Percentiles rank a stretch among this genome's conserved stretches.
phyloP scores from a whole-genome alignment of 2,329 filamentous ascomycete species.

The Phialophora macrospora region DNA sequence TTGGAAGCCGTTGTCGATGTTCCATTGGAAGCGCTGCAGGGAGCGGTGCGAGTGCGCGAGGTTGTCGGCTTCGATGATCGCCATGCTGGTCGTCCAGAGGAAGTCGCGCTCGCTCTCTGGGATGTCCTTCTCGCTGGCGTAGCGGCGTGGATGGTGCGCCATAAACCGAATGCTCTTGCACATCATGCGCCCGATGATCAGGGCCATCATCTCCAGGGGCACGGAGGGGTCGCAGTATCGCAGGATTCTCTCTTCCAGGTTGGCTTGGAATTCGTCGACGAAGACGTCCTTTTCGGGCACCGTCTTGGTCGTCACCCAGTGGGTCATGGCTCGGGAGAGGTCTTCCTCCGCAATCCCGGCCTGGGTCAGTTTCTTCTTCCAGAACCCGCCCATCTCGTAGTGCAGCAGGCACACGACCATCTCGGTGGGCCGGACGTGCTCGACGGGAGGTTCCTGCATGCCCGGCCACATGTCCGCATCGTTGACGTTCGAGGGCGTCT shows the following conservation, averaged over 20 bases:
- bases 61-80: slow-evolving; percentile 47
- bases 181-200: slow-evolving; percentile 50
- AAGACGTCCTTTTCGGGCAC: slow-evolving; percentile 44
- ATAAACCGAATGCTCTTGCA: slow-evolving; percentile 50
- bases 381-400: slow-evolving; percentile 63
- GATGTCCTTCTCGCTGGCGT: slow-evolving; percentile 39
- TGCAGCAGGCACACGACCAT: slow-evolving; percentile 65
- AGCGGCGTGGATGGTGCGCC: slow-evolving; percentile 52
- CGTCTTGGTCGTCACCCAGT: slow-evolving; percentile 30
- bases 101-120: slow-evolving; percentile 45
- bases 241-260: slow-evolving; percentile 60
- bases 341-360: slow-evolving; percentile 9
- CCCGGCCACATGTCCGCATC: slow-evolving; percentile 48
- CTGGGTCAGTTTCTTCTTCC: slow-evolving; percentile 40
- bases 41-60: slow-evolving; percentile 46
- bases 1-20: slow-evolving; percentile 35
- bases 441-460: slow-evolving; percentile 45
- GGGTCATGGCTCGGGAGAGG: slow-evolving; percentile 17
- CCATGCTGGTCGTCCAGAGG: slow-evolving; percentile 48
- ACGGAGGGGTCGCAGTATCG: slow-evolving; percentile 56
- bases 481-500: slow-evolving; percentile 50
- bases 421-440: slow-evolving; percentile 47
- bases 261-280: slow-evolving; percentile 52
- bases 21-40: slow-evolving; percentile 51
- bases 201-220: slow-evolving; percentile 51